Evolutionary conservation across 176 grass and related monocot genomes (phyloP).

Genomic region (Puya raimondii): DNA sequence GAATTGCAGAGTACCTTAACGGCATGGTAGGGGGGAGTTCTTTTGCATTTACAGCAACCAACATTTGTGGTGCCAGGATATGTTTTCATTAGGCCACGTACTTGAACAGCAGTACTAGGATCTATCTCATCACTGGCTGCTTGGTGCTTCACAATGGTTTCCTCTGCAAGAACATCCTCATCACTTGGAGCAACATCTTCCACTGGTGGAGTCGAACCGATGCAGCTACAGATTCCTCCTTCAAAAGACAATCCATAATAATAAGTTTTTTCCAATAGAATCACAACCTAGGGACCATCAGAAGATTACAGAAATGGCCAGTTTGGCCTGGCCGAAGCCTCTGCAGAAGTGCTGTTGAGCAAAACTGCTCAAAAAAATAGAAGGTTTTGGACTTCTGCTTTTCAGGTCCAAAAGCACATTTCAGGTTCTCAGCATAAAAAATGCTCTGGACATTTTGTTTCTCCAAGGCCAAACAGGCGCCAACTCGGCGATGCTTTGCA

Average conservation of each 20-base stretch:
- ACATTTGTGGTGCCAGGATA: slow-evolving; percentile 70
- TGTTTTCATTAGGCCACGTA: slow-evolving; percentile 68
- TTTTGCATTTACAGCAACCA: slow-evolving; percentile 67
- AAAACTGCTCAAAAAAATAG: too few relatives aligned
- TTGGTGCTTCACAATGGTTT: slow-evolving; percentile 54
- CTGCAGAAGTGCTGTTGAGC: too few relatives aligned
- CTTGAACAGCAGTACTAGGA: slow-evolving; percentile 64
- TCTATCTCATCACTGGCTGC: slow-evolving; percentile 47
- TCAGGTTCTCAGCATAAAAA: neutral
- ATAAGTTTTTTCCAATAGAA: neutral
- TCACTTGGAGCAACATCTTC: slow-evolving; percentile 71
- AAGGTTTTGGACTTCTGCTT: too few relatives aligned
- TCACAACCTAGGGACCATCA: too few relatives aligned
- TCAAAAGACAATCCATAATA: slow-evolving; percentile 37
- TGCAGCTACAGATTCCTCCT: slow-evolving; percentile 72
- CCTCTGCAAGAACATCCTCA: slow-evolving; percentile 82
- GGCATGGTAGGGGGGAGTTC: slow-evolving; percentile 73
- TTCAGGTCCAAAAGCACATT: too few relatives aligned
- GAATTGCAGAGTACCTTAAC: slow-evolving; percentile 58
- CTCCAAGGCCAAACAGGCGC: neutral
- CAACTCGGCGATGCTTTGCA: neutral
- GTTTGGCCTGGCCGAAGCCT: too few relatives aligned
- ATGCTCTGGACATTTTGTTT: neutral
- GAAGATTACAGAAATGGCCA: neutral
- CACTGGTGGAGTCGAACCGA: slow-evolving; percentile 44